phyloP scores from a whole-genome alignment of 2,329 filamentous ascomycete genomes.

The Tolypocladium tropicale region DNA sequence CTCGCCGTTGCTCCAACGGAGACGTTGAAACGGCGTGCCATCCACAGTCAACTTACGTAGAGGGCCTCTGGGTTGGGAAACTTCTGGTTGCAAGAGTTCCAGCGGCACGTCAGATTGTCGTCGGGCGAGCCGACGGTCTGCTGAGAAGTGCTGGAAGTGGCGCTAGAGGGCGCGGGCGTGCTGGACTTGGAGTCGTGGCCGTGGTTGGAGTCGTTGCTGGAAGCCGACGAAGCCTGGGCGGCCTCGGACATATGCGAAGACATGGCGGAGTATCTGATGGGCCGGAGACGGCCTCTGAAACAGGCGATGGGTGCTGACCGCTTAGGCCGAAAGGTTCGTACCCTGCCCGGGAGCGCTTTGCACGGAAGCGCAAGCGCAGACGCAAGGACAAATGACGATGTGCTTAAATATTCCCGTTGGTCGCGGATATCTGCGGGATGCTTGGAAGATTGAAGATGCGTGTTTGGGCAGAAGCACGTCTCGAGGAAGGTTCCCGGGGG shows the following conservation, averaged over 20 bases:
- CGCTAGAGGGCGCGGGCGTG: slow-evolving; percentile 40
- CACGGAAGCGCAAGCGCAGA: neutral
- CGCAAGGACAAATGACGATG: neutral
- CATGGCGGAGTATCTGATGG: slow-evolving; percentile 16
- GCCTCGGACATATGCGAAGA: slow-evolving; percentile 19
- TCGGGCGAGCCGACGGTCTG: slow-evolving; percentile 25
- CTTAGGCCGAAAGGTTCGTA: neutral
- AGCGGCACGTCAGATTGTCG: slow-evolving; percentile 50
- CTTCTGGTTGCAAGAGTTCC: slow-evolving; percentile 48
- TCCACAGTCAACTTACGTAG: slow-evolving; percentile 42
- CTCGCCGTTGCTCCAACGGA: neutral
- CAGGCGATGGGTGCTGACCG: neutral
- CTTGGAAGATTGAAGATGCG: slow-evolving; percentile 1
- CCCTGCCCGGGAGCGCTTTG: neutral
- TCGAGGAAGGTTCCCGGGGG: slow-evolving; percentile 12
- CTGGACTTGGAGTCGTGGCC: slow-evolving; percentile 40
- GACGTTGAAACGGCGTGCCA: neutral
- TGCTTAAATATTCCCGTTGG: neutral
- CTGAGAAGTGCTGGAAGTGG: slow-evolving; percentile 35
- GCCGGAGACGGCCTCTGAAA: slow-evolving; percentile 5
- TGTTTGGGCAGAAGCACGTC: neutral
- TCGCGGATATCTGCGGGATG: neutral
- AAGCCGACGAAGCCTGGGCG: slow-evolving; percentile 9
- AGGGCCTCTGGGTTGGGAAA: slow-evolving; percentile 47
- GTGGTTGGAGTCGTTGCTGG: slow-evolving; percentile 17